These are phyloP conservation scores for Epipyxis sp. DNA, from an alignment of 108 stramenopile species.

Conservation along the genomic window DNA sequence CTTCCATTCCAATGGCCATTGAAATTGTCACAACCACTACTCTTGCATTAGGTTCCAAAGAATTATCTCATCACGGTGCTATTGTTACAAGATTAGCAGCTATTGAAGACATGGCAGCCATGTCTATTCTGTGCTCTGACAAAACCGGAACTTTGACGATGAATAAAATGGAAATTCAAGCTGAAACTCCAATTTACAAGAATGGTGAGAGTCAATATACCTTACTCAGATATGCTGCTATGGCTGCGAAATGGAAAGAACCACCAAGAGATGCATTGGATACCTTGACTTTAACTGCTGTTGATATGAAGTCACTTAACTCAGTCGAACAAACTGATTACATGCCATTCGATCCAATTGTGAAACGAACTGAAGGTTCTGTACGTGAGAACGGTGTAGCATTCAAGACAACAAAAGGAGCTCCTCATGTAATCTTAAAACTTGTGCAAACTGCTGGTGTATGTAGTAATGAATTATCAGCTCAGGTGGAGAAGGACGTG, in stretches of 20 bases:
- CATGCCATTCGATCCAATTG: conserved; percentile 70
- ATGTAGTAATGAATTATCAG: neutral
- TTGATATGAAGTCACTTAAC: conserved; percentile 21
- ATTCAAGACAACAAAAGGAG: conserved; percentile 72
- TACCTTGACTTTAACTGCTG: conserved; percentile 22
- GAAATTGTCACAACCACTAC: conserved; percentile 71
- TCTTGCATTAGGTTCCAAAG: conserved; percentile 65
- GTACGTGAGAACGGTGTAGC: conserved; percentile 46
- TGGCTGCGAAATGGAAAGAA: conserved; percentile 36
- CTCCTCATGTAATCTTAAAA: conserved; percentile 65
- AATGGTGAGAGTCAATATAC: conserved; percentile 33
- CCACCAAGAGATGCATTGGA: conserved; percentile 39
- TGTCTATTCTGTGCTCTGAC: conserved; percentile 74
- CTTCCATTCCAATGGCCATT: conserved; percentile 74
- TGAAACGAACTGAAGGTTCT: conserved; percentile 70
- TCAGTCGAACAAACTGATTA: conserved; percentile 47
- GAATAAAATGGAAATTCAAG: conserved; percentile 69
- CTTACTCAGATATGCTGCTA: conserved; percentile 28
- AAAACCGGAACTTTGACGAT: conserved; percentile 79
- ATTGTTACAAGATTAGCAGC: conserved; percentile 71
- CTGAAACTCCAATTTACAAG: conserved; percentile 50
- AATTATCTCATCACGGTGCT: conserved; percentile 63
- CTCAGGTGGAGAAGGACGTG: conserved; percentile 34
- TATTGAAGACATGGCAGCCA: conserved; percentile 73
- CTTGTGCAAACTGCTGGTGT: too few species aligned